Base-by-base conservation (phyloP, 306 rosid genomes). In the Cucumis cinereus region DNA sequence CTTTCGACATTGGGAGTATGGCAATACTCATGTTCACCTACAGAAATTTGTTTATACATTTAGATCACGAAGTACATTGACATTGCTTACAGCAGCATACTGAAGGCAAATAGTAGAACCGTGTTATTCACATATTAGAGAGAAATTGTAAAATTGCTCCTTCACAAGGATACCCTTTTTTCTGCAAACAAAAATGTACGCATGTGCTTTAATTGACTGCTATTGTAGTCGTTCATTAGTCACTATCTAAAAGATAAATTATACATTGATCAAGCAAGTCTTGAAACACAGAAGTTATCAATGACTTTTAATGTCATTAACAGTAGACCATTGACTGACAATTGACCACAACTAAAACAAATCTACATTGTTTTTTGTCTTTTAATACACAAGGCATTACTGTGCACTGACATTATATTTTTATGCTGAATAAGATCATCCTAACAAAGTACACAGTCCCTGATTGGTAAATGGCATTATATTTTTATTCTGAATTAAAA, bases 11-110 rank as follows among this genome's bases (percentile, higher is more conserved):
- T 52, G 97, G 97, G 82, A 93, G 98, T 85, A 93, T 93, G 14
- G 97, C 98, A 79, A 93, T 93, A 88, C 98, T 93, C 98, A 93
- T 93, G 81, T 93, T 93, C 71, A 93, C 97, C 97, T 93, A 43
- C 60, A 84, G 73, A 11, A 73, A 55, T 69, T 43, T 79, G 10
- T 24, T 43, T 38, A 35, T 28, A 28, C 17, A 76, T 75, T 82
- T 75, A 76, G 86, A 73, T 52, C 54, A 73, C n/a, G 68, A 47
- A 70, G 23, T 71, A 16, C 22, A 49, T 6, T 43, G 22, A 23
- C 8, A 22, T 68, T 12, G 15, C 26, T 41, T 43, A 41, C 7
- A 56, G 17, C 20, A 68, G 74, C 36, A 24, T 45, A 45, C 24
- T 24, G 36, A 69, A 24, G 56, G 26, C 22, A 13, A 20, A 26